Percentiles rank a stretch among this genome's conserved stretches.
Evolutionary conservation across 2,329 filamentous ascomycete genomes (phyloP).

Genomic region (Penicillium sp.): DNA sequence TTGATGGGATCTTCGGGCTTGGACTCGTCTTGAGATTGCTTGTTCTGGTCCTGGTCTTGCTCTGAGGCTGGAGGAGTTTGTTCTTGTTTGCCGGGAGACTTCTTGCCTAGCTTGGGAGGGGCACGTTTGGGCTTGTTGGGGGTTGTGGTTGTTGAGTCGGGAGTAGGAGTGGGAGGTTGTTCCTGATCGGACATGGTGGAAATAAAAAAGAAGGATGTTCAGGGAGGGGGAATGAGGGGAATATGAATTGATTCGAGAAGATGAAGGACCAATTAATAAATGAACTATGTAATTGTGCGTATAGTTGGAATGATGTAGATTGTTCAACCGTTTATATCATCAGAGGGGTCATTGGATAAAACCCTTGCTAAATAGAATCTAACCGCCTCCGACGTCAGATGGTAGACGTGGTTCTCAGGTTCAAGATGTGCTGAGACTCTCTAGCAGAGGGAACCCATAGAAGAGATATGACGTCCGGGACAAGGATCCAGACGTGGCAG

Average conservation of each 20-base stretch:
- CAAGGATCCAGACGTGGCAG: conserved; percentile 10
- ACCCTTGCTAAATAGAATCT: conserved; percentile 6
- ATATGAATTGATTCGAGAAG: conserved; percentile 24
- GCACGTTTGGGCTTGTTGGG: conserved; percentile 27
- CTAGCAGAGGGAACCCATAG: neutral
- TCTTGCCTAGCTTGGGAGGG: conserved; percentile 33
- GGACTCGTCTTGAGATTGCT: conserved; percentile 11
- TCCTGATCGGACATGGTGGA: conserved; percentile 33
- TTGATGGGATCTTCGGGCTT: conserved; percentile 7
- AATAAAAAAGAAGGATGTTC: conserved; percentile 17
- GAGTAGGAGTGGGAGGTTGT: conserved; percentile 17
- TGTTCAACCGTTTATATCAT: conserved; percentile 19
- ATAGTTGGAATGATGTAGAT: conserved; percentile 18
- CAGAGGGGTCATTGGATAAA: conserved; percentile 8
- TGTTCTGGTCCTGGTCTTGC: conserved; percentile 17
- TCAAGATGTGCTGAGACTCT: neutral
- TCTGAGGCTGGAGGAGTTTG: conserved; percentile 26
- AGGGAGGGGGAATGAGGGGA: conserved; percentile 12
- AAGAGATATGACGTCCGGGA: conserved; percentile 15
- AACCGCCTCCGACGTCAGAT: conserved; percentile 30
- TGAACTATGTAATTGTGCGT: conserved; percentile 12
- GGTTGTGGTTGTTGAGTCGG: conserved; percentile 16
- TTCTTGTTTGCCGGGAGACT: conserved; percentile 26
- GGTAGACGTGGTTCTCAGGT: neutral
- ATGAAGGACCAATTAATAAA: conserved; percentile 17